Evolutionary conservation across 129 eudicot species (phyloP), one percentile per base, ranked within the genome.

Genomic region (Flaveria sonorensis): DNA sequence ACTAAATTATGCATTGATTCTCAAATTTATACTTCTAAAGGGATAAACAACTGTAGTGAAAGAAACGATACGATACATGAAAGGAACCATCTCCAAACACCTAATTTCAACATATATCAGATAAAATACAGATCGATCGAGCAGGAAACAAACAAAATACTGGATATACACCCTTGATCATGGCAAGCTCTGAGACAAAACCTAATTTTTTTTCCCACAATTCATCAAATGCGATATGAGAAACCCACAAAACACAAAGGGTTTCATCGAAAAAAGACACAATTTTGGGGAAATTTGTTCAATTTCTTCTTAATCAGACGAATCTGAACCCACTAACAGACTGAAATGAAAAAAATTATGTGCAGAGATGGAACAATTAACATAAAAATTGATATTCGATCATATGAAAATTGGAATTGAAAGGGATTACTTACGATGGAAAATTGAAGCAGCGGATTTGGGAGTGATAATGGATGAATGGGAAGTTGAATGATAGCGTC

Each of bases 381-480:
- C 20, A 68, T 15, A 53, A 53, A 53, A 50, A 77, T 42, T 32
- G 26, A 66, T 76, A 26, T 39, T 32, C 43, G 57, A 69, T 26
- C 36, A 56, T 40, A 12, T 36, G 28, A 11, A 30, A 30, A 13
- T 51, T 13, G 40, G 7, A 53, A 28, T 19, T 6, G 20, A 28
- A 36, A n/a, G 53, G 46, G 50, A 48, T 61, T 20, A 46, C 57
- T 79, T 63, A 72, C 83, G 73, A 42, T 36, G 81, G 10, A 47
- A 46, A 28, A 60, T 19, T 43, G 50, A 43, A 71, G n/a, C 2
- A n/a, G n/a, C 12, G 21, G 21, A 16, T 47, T 46, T 48, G 71
- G 18, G 67, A 64, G 67, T 71, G 83, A 79, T 66, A 23, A 72
- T 30, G 24, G 51, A 72, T 50, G 78, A 23, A 72, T 64, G 77